A percentile compares a stretch with the other conserved stretches of the same genome.
phyloP scores from a whole-genome alignment of 768 basidiomycete species.

The Russula ochroleuca region DNA sequence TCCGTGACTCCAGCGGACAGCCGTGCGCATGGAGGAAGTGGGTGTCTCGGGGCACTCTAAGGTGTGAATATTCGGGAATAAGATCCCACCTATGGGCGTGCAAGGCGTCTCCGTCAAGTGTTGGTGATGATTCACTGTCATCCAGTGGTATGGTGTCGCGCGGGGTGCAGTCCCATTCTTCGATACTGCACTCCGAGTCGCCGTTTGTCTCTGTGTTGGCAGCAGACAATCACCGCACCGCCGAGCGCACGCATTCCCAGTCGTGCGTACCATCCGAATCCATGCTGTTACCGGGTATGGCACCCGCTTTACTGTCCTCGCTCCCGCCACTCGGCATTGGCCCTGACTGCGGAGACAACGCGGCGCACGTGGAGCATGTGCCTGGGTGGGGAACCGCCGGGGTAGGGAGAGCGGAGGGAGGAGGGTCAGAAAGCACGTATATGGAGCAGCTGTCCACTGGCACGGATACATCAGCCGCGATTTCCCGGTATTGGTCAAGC shows the following conservation, averaged over 20 bases:
- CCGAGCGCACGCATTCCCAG: conserved; percentile 1
- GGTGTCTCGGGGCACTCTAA: background rate
- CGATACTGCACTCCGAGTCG: background rate
- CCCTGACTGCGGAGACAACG: background rate
- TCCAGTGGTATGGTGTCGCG: background rate
- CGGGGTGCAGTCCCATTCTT: background rate
- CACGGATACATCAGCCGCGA: background rate
- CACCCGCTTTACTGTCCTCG: background rate
- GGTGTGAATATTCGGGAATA: background rate
- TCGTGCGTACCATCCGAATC: background rate
- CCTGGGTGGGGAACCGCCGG: background rate
- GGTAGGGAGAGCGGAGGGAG: background rate
- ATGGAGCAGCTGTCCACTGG: background rate
- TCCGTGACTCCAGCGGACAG: background rate
- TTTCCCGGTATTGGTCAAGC: background rate
- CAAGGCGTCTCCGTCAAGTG: background rate
- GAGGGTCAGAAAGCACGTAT: background rate
- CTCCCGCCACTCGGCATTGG: background rate
- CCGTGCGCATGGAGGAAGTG: background rate
- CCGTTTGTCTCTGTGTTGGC: background rate
- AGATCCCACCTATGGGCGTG: conserved; percentile 1
- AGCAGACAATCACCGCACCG: background rate
- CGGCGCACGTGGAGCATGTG: background rate
- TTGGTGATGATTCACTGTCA: background rate
- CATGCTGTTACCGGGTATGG: background rate